phyloP scores from a whole-genome alignment of 495 filamentous ascomycete genomes.

The Neurospora sp. region DNA sequence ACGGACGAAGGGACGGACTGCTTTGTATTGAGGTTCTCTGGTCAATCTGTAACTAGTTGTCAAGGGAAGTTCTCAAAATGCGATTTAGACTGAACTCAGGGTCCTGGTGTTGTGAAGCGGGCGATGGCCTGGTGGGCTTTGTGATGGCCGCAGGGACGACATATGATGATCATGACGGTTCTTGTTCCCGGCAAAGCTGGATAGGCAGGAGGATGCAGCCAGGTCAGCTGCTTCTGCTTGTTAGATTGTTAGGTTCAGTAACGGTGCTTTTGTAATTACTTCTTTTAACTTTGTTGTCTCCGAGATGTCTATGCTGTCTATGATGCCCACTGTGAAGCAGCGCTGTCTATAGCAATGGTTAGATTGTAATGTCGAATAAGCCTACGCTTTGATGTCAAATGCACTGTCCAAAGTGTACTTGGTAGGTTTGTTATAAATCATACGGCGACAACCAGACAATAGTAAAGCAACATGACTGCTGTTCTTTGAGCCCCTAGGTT shows the following conservation, averaged over 20 bases:
- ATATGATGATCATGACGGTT: not conserved
- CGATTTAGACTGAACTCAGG: conserved; percentile 24
- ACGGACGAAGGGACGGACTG: conserved; percentile 6
- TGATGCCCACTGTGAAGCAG: not conserved
- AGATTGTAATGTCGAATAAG: not conserved
- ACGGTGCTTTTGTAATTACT: not conserved
- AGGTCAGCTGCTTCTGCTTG: not conserved
- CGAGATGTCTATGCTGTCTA: not conserved
- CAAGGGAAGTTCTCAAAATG: conserved; percentile 24
- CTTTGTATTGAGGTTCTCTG: conserved; percentile 3
- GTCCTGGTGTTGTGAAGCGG: not conserved
- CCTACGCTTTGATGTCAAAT: not conserved
- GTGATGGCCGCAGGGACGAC: not conserved
- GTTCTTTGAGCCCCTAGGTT: not conserved
- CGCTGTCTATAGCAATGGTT: not conserved
- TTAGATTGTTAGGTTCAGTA: not conserved
- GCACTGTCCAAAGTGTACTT: not conserved
- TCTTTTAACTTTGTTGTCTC: not conserved
- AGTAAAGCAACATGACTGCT: not conserved
- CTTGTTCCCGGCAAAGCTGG: not conserved
- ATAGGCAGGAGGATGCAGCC: not conserved
- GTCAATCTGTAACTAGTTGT: conserved; percentile 24
- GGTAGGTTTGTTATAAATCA: not conserved
- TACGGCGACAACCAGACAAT: not conserved
- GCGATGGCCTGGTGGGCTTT: not conserved